phyloP scores from a whole-genome alignment of 345 rosid genomes.

The Sapria himalayana region DNA sequence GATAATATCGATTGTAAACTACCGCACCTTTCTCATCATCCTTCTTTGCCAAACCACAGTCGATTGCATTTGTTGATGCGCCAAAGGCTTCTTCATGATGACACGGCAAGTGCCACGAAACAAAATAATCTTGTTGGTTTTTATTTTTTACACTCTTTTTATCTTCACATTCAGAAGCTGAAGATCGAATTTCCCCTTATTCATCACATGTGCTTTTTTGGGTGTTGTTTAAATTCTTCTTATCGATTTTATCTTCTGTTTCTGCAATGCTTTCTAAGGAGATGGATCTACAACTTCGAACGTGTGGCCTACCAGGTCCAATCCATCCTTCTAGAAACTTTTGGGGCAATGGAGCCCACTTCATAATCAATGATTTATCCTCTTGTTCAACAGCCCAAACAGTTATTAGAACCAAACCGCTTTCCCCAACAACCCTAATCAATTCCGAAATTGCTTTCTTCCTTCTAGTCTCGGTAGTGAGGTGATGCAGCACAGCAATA shows the following conservation, averaged over 20 bases:
- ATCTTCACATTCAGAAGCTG: too few relatives aligned
- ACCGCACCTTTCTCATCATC: too few relatives aligned
- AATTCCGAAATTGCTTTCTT: slow-evolving; percentile 69
- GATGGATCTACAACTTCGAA: slow-evolving; percentile 30
- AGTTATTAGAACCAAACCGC: slow-evolving; percentile 67
- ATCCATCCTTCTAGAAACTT: slow-evolving; percentile 84
- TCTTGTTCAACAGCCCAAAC: slow-evolving; percentile 99
- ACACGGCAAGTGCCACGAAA: too few relatives aligned
- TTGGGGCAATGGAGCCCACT: slow-evolving; percentile 73
- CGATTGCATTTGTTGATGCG: too few relatives aligned
- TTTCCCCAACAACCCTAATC: slow-evolving; percentile 61
- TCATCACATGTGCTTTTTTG: too few relatives aligned
- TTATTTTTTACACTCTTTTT: too few relatives aligned
- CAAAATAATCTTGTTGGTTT: too few relatives aligned
- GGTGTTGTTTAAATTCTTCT: too few relatives aligned
- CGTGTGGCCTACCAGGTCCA: slow-evolving; percentile 71
- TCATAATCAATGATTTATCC: slow-evolving; percentile 41
- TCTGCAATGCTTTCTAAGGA: slow-evolving; percentile 63
- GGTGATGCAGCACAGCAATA: slow-evolving; percentile 79
- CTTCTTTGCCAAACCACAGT: too few relatives aligned
- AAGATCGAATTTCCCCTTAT: too few relatives aligned
- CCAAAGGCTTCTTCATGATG: too few relatives aligned
- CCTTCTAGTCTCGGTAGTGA: slow-evolving; percentile 71
- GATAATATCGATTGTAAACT: too few relatives aligned
- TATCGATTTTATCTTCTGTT: slow-evolving; percentile 36